phyloP scores from a whole-genome alignment of 2,329 filamentous ascomycete genomes.

The Dactylellina cionopaga region DNA sequence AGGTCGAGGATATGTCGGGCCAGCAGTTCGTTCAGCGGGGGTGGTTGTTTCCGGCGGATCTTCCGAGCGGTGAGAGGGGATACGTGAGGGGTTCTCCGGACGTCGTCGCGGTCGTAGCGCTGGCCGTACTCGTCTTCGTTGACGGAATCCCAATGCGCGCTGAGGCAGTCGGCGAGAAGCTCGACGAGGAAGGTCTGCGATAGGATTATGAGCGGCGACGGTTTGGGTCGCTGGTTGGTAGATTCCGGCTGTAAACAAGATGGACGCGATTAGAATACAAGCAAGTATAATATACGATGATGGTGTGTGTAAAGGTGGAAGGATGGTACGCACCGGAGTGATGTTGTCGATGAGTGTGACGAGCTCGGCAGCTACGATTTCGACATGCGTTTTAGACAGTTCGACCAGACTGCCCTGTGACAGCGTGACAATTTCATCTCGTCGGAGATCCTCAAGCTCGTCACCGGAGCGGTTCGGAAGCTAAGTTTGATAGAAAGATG shows the following conservation, averaged over 20 bases:
- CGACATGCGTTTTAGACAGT: constrained; percentile 56
- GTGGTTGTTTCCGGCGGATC: constrained; percentile 54
- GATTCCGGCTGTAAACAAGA: constrained; percentile 24
- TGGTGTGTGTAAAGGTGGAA: neutral
- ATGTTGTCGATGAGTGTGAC: constrained; percentile 56
- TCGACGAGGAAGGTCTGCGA: constrained; percentile 74
- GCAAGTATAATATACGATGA: no score
- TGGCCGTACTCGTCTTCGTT: constrained; percentile 66
- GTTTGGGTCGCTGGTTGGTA: constrained; percentile 21
- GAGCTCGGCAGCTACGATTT: constrained; percentile 55
- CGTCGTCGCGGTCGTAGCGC: neutral
- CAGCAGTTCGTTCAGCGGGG: constrained; percentile 55
- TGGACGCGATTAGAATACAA: constrained; percentile 18
- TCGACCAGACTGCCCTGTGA: constrained; percentile 56
- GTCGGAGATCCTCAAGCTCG: constrained; percentile 57
- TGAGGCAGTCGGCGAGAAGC: constrained; percentile 73
- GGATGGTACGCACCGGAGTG: constrained; percentile 54
- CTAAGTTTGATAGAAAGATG: constrained; percentile 30
- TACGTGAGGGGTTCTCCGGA: constrained; percentile 37
- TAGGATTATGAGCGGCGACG: constrained; percentile 63
- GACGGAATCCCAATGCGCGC: constrained; percentile 70
- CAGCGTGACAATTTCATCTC: constrained; percentile 56
- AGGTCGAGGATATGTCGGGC: constrained; percentile 56
- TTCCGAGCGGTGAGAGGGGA: constrained; percentile 46
- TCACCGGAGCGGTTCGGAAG: constrained; percentile 57